Evolutionary conservation across 306 rosid species (phyloP), one percentile per base, ranked within the genome.

Genomic region (Phaseolus lunatus): DNA sequence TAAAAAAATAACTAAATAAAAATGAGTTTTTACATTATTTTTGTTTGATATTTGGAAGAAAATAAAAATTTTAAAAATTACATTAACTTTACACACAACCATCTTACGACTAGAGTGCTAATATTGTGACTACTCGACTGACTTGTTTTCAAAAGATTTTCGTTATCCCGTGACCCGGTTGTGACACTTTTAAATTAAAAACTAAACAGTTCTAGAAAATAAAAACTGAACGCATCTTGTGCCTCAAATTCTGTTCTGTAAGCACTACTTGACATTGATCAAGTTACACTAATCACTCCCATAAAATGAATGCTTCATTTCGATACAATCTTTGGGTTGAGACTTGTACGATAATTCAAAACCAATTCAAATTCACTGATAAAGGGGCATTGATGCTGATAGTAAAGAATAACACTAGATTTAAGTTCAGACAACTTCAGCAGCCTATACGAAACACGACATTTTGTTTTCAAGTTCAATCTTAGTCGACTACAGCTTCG

Each of bases 371-470:
- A 49, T 44, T 61, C 18, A 48, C 65, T 22, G 52, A 29, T 9
- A 27, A 57, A 15, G 35, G 65, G 13, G 52, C 49, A 9, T 67
- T 22, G 37, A 31, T 9, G 2, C 26, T 14, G 27, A 41, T 6
- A 45, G 24, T 18, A 33, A 57, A 26, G 8, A 76, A 14, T 15
- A 27, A 27, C 15, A 31, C 53, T 3, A 48, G 64, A 20, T 62
- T 35, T 35, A 80, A 24, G 50, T 49, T 69, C 77, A 23, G 20
- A 26, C 73, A 58, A 47, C 77, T 67, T 68, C 48, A 45, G 47
- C 9, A 43, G 27, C 62, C 56, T 15, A 70, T 58, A 3, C 24
- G 19, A 24, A 16, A 61, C n/a, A 50, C 29, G 22, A 19, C n/a
- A 26, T 29, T 22, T 23, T 26, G 18, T 56, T 78, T 56, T 58